Evolutionary conservation across 108 stramenopile genomes (phyloP).

Genomic region (Cyclostephanos invisitatus): DNA sequence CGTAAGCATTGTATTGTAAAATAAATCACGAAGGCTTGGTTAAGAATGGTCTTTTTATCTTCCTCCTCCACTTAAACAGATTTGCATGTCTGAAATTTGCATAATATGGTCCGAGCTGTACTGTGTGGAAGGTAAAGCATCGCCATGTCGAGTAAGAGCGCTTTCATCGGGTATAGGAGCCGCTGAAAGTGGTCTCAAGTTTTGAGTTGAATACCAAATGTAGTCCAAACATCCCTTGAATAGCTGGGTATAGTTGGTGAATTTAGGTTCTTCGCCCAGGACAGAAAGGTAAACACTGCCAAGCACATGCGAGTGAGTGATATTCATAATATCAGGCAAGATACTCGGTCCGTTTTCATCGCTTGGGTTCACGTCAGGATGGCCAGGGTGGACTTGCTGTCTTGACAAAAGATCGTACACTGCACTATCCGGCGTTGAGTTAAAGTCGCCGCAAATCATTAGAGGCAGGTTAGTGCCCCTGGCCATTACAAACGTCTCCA

Average conservation of each 20-base stretch:
- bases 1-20: not conserved
- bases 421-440: slow-evolving; percentile 95
- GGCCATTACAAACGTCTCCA: slow-evolving; percentile 89
- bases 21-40: slow-evolving; percentile 5
- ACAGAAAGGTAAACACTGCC: slow-evolving; percentile 93
- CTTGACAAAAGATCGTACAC: slow-evolving; percentile 94
- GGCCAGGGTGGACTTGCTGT: slow-evolving; percentile 89
- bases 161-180: slow-evolving; percentile 86
- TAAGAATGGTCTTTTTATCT: slow-evolving; percentile 1
- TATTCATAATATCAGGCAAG: slow-evolving; percentile 87
- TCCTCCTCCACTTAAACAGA: slow-evolving; percentile 54
- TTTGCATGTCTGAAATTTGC: slow-evolving; percentile 95
- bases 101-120: slow-evolving; percentile 96
- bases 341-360: slow-evolving; percentile 75
- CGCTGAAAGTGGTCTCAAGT: slow-evolving; percentile 85
- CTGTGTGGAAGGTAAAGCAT: slow-evolving; percentile 93
- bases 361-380: slow-evolving; percentile 80
- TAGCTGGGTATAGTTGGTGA: slow-evolving; percentile 92
- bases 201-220: slow-evolving; percentile 91
- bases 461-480: slow-evolving; percentile 84
- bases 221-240: slow-evolving; percentile 97
- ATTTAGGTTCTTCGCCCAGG: slow-evolving; percentile 90
- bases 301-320: slow-evolving; percentile 90
- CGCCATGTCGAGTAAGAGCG: slow-evolving; percentile 75
- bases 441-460: slow-evolving; percentile 98